phyloP scores from a whole-genome alignment of 1,284 basidiomycete species.

The Malassezia vespertilionis region DNA sequence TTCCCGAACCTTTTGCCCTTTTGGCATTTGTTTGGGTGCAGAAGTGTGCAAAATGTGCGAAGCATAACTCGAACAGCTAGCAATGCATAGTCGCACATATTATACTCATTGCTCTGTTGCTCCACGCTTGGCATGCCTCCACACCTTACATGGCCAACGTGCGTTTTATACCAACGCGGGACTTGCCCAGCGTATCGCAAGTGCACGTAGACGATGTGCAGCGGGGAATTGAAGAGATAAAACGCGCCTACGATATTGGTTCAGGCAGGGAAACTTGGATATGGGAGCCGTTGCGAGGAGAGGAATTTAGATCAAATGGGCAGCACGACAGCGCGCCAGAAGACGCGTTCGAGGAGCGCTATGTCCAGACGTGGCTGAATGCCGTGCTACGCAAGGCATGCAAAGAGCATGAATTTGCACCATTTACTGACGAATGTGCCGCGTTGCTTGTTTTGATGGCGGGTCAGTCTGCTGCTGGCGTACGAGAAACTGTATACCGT shows the following conservation, averaged over 20 bases:
- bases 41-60: no score
- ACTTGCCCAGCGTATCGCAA: background rate
- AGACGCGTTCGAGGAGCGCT: conserved; percentile 13
- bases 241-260: conserved; percentile 1
- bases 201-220: background rate
- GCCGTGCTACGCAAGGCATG: conserved; percentile 8
- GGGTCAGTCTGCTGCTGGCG: conserved; percentile 8
- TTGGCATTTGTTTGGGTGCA: no score
- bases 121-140: background rate
- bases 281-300: background rate
- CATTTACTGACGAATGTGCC: conserved; percentile 2
- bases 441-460: conserved; percentile 9
- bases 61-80: no score
- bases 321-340: background rate
- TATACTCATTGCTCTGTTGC: no score
- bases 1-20: no score
- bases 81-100: no score
- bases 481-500: background rate
- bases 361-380: conserved; percentile 10
- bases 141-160: background rate
- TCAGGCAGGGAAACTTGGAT: conserved; percentile 1
- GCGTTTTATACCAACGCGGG: conserved; percentile 3
- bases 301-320: no score
- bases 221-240: background rate
- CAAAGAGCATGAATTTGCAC: background rate